A percentile compares a stretch with the other conserved stretches of the same genome.
These are phyloP conservation scores for Tolypocladium album DNA, from an alignment of 2,329 filamentous ascomycete genomes.

Conservation along the genomic window DNA sequence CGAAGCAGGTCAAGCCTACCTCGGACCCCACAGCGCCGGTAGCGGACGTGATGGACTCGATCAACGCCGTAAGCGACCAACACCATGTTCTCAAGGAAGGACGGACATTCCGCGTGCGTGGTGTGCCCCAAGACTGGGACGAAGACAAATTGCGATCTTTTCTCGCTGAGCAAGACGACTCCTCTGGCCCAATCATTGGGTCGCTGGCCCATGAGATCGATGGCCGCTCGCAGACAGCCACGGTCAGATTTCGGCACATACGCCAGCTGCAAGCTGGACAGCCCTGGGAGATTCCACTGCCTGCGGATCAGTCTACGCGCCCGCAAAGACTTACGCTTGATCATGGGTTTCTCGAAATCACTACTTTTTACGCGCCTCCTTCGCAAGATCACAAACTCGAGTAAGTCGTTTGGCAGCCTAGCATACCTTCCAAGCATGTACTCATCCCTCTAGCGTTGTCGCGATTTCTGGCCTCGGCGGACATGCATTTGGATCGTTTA, in stretches of 20 bases:
- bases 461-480: background rate
- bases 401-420: background rate
- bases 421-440: too few species aligned
- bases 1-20: constrained; percentile 48
- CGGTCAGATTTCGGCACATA: too few species aligned
- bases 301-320: background rate
- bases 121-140: background rate
- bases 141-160: too few species aligned
- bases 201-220: background rate
- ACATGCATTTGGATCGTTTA: background rate
- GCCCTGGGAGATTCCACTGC: background rate
- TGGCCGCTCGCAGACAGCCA: background rate
- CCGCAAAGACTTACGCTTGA: background rate
- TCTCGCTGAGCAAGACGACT: background rate
- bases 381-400: background rate
- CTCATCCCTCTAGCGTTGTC: background rate
- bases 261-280: too few species aligned
- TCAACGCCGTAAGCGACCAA: too few species aligned
- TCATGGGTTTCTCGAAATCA: background rate
- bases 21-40: constrained; percentile 34
- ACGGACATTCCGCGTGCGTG: background rate
- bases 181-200: background rate
- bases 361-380: background rate
- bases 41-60: too few species aligned
- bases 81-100: too few species aligned